A percentile compares a stretch with the other conserved stretches of the same genome.
Evolutionary conservation across 352 stramenopile genomes (phyloP).

Genomic region (Aphanomyces euteiches): DNA sequence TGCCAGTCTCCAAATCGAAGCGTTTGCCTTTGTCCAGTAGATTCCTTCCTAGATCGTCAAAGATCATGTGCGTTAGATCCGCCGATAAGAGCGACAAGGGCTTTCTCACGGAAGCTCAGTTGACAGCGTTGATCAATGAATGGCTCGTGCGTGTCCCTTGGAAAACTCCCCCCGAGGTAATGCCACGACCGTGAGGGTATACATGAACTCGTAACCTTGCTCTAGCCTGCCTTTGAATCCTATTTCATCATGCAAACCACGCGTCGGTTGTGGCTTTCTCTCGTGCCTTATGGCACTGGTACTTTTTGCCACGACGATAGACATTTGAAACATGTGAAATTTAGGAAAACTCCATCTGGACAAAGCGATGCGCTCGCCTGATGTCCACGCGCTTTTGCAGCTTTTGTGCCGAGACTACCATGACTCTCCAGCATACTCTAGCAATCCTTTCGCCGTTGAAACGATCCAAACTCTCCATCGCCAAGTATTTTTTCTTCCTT

Average conservation of each 20-base stretch:
- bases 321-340: not conserved
- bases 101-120: not conserved
- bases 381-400: slow-evolving; percentile 6
- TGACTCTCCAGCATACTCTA: not conserved
- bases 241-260: slow-evolving; percentile 16
- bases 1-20: not conserved
- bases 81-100: slow-evolving; percentile 3
- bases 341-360: slow-evolving; percentile 24
- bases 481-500: slow-evolving; percentile 6
- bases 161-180: slow-evolving; percentile 10
- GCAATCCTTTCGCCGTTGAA: slow-evolving; percentile 14
- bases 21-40: slow-evolving; percentile 13
- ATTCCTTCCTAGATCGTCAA: slow-evolving; percentile 1
- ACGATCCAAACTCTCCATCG: slow-evolving; percentile 3
- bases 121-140: slow-evolving; percentile 2
- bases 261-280: slow-evolving; percentile 10
- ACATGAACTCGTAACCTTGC: not conserved
- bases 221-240: slow-evolving; percentile 1
- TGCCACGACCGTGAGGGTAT: not conserved
- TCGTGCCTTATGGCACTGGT: slow-evolving; percentile 22
- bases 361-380: not conserved
- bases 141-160: slow-evolving; percentile 16
- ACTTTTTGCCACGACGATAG: not conserved
- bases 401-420: slow-evolving; percentile 13
- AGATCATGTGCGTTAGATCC: not conserved